Base-by-base conservation (phyloP, 2,329 filamentous ascomycete species). In the Cordyceps cicadae region DNA sequence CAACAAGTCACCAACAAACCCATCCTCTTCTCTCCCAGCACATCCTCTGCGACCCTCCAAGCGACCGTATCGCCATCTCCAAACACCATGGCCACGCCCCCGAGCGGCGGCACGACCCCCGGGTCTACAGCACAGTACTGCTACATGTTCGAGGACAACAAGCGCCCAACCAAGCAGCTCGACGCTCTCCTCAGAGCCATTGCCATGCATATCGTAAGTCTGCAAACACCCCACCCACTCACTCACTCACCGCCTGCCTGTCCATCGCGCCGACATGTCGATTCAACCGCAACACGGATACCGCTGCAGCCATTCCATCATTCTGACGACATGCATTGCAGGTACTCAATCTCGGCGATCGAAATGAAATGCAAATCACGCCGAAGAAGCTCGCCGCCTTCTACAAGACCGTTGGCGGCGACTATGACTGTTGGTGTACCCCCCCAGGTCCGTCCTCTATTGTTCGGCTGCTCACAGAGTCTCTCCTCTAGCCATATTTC, bases 351-450 rank as follows among this genome's bases (percentile, higher is more conserved):
- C 75, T 88, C 62, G 85, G 84, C 61, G 83, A 87, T 70, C 80
- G 75, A 66, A 76, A 77, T 32, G 76, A 79, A 24, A 73, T 72
- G 46, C 72, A 77, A 54, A 72, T 89, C 43, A 88, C 82, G 6
- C 87, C 88, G 0, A 75, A 80, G 57, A 91, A 92, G 70, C 76
- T 93, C 48, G 87, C 89, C n/a, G 79, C 82, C 45, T 93, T 92
- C 70, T 93, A 93, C 74, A 85, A 84, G 69, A 77, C 81, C 32
- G 87, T 90, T 17, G 89, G 88, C 61, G 87, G 87, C 51, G 83
- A 92, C 69, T 91, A 89, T 72, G 89, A 93, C 70, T 76, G 83
- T 86, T 67, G 64, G 75, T 67, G 52, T n/a, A 34, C 43, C 60
- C 32, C 54, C 49, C 60, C 32, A 54, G 49, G 8, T 19, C 15